A percentile compares a stretch with the other conserved stretches of the same genome.
phyloP scores from a whole-genome alignment of 75 land plant genomes.

The Picea glauca region DNA sequence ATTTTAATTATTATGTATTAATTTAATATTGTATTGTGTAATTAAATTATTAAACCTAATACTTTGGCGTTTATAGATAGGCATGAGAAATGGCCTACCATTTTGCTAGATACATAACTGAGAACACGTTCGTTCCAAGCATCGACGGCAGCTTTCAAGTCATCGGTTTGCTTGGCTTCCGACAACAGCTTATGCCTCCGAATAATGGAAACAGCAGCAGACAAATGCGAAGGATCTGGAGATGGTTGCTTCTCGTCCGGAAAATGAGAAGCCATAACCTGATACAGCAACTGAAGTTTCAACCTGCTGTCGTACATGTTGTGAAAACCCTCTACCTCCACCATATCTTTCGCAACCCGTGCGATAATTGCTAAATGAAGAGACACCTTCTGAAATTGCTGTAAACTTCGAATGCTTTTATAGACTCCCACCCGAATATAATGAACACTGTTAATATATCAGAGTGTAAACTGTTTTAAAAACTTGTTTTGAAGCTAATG shows the following conservation, averaged over 20 bases:
- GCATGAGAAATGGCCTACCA: slow-evolving; percentile 29
- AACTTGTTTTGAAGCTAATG: too few species aligned
- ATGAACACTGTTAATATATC: too few species aligned
- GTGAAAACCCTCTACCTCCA: slow-evolving; percentile 9
- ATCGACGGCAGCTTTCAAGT: slow-evolving; percentile 62
- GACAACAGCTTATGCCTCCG: slow-evolving; percentile 52
- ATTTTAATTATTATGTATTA: too few species aligned
- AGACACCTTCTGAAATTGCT: too few species aligned
- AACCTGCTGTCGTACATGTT: slow-evolving; percentile 40
- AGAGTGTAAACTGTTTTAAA: too few species aligned
- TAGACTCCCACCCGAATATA: too few species aligned
- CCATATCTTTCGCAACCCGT: too few species aligned
- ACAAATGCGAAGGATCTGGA: slow-evolving; percentile 36
- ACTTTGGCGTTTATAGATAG: too few species aligned
- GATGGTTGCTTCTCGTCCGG: slow-evolving; percentile 63
- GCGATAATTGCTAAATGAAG: too few species aligned
- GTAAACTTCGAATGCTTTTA: too few species aligned
- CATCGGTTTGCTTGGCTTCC: slow-evolving; percentile 31
- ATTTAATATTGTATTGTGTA: too few species aligned
- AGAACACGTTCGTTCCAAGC: slow-evolving; percentile 58
- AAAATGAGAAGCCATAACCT: slow-evolving; percentile 42
- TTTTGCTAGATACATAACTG: slow-evolving; percentile 39
- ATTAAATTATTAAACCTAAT: too few species aligned
- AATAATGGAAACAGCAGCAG: slow-evolving; percentile 36
- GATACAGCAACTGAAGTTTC: slow-evolving; percentile 45